A percentile compares a stretch with the other conserved stretches of the same genome.
Conservation (phyloP, 345 rosid genomes). For the Syzygium aqueum region DNA sequence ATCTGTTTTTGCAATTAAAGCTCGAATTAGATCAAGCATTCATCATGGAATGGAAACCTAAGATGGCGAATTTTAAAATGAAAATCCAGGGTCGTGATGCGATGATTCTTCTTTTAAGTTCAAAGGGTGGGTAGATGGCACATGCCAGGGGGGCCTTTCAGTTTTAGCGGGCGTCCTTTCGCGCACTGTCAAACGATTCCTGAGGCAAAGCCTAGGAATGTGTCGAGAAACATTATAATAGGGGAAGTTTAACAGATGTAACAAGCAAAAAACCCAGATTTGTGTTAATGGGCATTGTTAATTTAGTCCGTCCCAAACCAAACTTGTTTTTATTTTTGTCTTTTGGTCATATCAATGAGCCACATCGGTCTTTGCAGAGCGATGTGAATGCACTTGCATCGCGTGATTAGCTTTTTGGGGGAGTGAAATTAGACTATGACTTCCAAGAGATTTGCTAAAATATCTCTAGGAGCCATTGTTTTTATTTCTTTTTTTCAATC, state of each 20-base stretch:
- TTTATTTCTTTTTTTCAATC: not conserved
- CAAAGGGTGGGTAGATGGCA: not conserved
- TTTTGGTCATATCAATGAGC: not conserved
- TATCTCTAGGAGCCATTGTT: not conserved
- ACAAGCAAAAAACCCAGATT: not conserved
- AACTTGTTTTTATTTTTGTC: not conserved
- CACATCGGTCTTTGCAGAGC: not conserved
- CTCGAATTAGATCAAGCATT: not conserved
- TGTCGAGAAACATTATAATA: not conserved
- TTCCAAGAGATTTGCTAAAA: not conserved
- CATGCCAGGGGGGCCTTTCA: not conserved
- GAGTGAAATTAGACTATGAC: not conserved
- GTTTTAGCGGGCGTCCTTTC: not conserved
- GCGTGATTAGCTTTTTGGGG: not conserved
- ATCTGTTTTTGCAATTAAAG: not conserved
- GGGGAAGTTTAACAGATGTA: not conserved
- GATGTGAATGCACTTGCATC: not conserved
- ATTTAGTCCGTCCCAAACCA: not conserved
- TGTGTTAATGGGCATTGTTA: not conserved
- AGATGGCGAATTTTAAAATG: not conserved
- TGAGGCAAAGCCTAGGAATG: not conserved
- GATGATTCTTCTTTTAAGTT: not conserved
- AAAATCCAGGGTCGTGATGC: not conserved
- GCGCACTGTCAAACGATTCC: not conserved
- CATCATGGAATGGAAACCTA: not conserved